A percentile compares a stretch with the other conserved stretches of the same genome.
Conservation (phyloP, 441 rosid species). For the Pelargonium australe region DNA sequence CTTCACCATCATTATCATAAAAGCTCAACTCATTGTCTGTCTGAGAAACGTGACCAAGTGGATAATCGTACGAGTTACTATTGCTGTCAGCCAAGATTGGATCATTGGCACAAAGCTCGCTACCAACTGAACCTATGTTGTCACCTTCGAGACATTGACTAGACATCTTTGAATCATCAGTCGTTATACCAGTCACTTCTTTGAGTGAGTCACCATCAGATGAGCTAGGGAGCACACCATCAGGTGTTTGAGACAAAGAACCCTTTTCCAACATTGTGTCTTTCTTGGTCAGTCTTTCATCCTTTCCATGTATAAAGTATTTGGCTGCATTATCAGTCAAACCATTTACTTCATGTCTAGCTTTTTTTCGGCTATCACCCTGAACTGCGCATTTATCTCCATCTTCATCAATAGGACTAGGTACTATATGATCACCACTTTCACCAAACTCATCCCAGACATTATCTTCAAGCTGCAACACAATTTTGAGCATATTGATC, state of each 20-base stretch:
- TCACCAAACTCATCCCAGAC: constrained; percentile 47
- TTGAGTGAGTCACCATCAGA: constrained; percentile 33
- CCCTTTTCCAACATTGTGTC: constrained; percentile 53
- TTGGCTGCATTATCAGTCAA: constrained; percentile 27
- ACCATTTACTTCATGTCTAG: constrained; percentile 33
- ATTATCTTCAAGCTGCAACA: constrained; percentile 55
- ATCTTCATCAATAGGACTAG: constrained; percentile 36
- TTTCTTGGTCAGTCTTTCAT: constrained; percentile 31
- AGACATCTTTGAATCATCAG: constrained; percentile 39
- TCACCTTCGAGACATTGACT: constrained; percentile 34
- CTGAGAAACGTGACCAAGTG: constrained; percentile 6
- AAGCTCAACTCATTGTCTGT: constrained; percentile 10
- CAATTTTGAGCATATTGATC: constrained; percentile 17
- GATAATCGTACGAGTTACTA: constrained; percentile 34
- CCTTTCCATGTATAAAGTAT: constrained; percentile 28
- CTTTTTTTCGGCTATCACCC: constrained; percentile 40
- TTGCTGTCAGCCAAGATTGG: constrained; percentile 39
- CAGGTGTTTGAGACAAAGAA: constrained; percentile 44
- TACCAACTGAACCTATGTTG: constrained; percentile 28
- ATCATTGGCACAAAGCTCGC: constrained; percentile 36
- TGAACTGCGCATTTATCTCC: constrained; percentile 32
- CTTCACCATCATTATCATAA: constrained; percentile 9
- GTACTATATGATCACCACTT: constrained; percentile 71
- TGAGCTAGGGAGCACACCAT: constrained; percentile 34
- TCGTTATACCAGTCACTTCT: constrained; percentile 32